Conservation (phyloP, 352 stramenopile species). For the Phytophthora quininea region DNA sequence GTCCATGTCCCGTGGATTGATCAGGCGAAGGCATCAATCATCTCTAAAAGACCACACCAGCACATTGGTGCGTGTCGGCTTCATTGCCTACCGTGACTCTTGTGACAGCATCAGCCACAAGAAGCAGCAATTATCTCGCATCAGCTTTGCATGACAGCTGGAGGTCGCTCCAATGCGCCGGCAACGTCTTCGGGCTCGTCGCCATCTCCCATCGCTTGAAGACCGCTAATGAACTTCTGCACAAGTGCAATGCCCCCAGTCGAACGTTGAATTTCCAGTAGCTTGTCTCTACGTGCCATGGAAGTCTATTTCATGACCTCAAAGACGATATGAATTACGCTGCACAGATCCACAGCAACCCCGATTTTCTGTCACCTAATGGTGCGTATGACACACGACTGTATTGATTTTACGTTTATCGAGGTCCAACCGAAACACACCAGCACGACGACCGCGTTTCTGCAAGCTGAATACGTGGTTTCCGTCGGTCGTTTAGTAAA, state of each 20-base stretch:
- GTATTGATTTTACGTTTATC: slow-evolving; percentile 53
- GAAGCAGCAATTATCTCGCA: slow-evolving; percentile 35
- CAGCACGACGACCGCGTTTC: too few relatives aligned
- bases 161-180: slow-evolving; percentile 36
- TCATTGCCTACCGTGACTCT: slow-evolving; percentile 57
- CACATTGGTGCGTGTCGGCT: slow-evolving; percentile 35
- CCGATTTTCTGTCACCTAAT: slow-evolving; percentile 43
- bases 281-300: slow-evolving; percentile 42
- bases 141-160: slow-evolving; percentile 19
- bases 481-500: too few relatives aligned
- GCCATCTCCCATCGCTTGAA: slow-evolving; percentile 2
- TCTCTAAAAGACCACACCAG: slow-evolving; percentile 26
- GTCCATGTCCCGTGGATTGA: slow-evolving; percentile 49
- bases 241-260: slow-evolving; percentile 32
- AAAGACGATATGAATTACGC: slow-evolving; percentile 12
- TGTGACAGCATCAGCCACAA: slow-evolving; percentile 32
- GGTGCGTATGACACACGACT: slow-evolving; percentile 24
- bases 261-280: slow-evolving; percentile 36
- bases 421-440: slow-evolving; percentile 19
- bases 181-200: not conserved
- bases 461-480: too few relatives aligned
- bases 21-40: slow-evolving; percentile 31
- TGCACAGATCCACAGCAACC: slow-evolving; percentile 26
- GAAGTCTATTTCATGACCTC: slow-evolving; percentile 30
- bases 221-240: slow-evolving; percentile 39